Percentiles rank a stretch among this genome's conserved stretches.
These are phyloP conservation scores for Coriolopsis trogii DNA, from an alignment of 1,284 basidiomycete species.

Conservation along the genomic window DNA sequence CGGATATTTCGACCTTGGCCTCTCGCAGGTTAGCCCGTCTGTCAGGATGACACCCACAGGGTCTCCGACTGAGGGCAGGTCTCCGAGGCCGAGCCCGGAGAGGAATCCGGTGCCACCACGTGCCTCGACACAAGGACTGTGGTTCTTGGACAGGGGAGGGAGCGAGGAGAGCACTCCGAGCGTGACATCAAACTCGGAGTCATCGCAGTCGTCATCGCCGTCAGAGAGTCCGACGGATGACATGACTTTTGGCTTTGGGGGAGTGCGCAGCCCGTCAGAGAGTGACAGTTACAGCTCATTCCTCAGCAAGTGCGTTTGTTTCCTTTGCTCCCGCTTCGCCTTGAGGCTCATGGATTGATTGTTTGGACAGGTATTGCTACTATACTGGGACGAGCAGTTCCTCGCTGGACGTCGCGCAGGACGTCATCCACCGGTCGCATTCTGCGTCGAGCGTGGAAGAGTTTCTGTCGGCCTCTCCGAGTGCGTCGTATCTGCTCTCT, in stretches of 20 bases:
- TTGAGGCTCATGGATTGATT: slow-evolving; percentile 2
- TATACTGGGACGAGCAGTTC: slow-evolving; percentile 57
- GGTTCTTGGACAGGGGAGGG: slow-evolving; percentile 36
- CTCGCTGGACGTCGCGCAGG: slow-evolving; percentile 33
- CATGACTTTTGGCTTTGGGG: slow-evolving; percentile 7
- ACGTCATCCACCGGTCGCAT: slow-evolving; percentile 50
- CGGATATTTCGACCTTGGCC: slow-evolving; percentile 34
- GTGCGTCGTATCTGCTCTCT: slow-evolving; percentile 25
- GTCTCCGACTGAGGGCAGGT: slow-evolving; percentile 23
- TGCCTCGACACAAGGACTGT: slow-evolving; percentile 8
- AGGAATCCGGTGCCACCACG: slow-evolving; percentile 1
- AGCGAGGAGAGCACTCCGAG: slow-evolving; percentile 63
- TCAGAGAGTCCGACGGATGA: slow-evolving; percentile 23
- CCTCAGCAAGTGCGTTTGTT: slow-evolving; percentile 57
- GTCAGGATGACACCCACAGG: slow-evolving; percentile 27
- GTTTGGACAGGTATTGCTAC: slow-evolving; percentile 67
- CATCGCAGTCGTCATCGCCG: slow-evolving; percentile 40
- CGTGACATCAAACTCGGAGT: slow-evolving; percentile 38
- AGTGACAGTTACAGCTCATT: slow-evolving; percentile 57
- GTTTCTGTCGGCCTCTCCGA: slow-evolving; percentile 38
- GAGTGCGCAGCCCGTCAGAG: slow-evolving; percentile 20
- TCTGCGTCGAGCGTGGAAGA: slow-evolving; percentile 60
- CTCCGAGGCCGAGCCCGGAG: slow-evolving; percentile 21
- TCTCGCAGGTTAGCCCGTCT: slow-evolving; percentile 9
- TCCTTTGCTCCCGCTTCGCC: background rate